phyloP scores from a whole-genome alignment of 2,329 filamentous ascomycete genomes.

The Zalaria obscura region DNA sequence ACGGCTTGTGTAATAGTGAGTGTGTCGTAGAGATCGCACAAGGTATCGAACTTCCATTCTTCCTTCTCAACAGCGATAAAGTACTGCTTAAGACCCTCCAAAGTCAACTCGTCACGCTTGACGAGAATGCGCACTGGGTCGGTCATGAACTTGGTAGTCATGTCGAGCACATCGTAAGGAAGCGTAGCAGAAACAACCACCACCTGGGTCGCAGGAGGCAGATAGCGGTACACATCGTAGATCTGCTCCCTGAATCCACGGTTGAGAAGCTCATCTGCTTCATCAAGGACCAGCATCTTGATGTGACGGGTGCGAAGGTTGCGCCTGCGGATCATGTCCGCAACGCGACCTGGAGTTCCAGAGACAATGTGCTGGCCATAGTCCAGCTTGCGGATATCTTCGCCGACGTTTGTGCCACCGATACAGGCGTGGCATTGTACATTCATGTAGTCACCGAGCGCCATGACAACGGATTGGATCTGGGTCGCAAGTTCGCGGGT shows the following conservation, averaged over 20 bases:
- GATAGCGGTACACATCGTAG: conserved; percentile 95
- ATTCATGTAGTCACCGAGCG: conserved; percentile 99
- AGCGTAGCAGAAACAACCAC: conserved; percentile 94
- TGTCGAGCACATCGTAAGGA: conserved; percentile 93
- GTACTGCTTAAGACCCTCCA: conserved; percentile 96
- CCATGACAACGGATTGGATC: conserved; percentile 97
- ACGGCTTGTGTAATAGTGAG: conserved; percentile 97
- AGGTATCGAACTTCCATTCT: conserved; percentile 98
- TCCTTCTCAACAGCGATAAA: conserved; percentile 99
- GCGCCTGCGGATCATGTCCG: conserved; percentile 67
- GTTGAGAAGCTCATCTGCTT: conserved; percentile 71
- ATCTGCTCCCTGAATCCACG: conserved; percentile 96
- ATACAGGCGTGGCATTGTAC: conserved; percentile 98
- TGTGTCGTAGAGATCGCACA: conserved; percentile 97
- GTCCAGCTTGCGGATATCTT: conserved; percentile 94
- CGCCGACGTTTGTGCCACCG: conserved; percentile 91
- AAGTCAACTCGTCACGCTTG: conserved; percentile 95
- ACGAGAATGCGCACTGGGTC: conserved; percentile 92
- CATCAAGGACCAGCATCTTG: conserved; percentile 66
- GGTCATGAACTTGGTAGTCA: conserved; percentile 99
- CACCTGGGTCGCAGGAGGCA: conserved; percentile 94
- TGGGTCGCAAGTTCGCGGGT: conserved; percentile 95
- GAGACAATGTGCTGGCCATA: conserved; percentile 97
- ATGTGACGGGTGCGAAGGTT: conserved; percentile 61
- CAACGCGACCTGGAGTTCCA: conserved; percentile 89